These are phyloP conservation scores for Aeminium ludgeri DNA, from an alignment of 495 filamentous ascomycete species.

Conservation along the genomic window DNA sequence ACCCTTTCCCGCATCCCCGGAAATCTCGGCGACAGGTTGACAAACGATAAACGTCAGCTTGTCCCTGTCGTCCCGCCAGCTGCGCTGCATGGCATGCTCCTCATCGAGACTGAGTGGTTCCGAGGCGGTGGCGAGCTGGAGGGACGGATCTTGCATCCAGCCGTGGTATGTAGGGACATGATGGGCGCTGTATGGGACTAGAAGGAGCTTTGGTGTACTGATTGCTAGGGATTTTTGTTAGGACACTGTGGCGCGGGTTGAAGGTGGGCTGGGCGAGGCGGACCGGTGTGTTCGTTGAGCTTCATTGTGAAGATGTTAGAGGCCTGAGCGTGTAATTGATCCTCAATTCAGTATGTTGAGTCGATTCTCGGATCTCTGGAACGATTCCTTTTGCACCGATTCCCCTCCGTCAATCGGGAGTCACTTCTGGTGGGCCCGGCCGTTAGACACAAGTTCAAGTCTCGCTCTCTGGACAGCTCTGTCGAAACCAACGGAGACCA, in stretches of 20 bases:
- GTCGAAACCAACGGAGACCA: too few species aligned
- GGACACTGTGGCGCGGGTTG: background rate
- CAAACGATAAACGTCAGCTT: constrained; percentile 62
- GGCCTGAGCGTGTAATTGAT: too few species aligned
- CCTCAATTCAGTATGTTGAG: too few species aligned
- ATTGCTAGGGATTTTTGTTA: constrained; percentile 35
- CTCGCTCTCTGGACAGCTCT: too few species aligned
- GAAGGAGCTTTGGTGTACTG: constrained; percentile 43
- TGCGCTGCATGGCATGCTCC: constrained; percentile 71
- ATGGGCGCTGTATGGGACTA: constrained; percentile 68
- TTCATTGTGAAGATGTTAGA: background rate
- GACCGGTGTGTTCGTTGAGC: background rate
- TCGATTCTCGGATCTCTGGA: too few species aligned
- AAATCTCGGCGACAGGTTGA: constrained; percentile 11
- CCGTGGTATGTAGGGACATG: constrained; percentile 70
- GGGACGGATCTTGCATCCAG: constrained; percentile 81
- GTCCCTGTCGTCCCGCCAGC: constrained; percentile 60
- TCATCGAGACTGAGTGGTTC: constrained; percentile 59
- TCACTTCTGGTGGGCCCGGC: too few species aligned
- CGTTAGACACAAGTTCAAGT: too few species aligned
- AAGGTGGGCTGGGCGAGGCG: background rate
- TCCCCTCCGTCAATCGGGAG: too few species aligned
- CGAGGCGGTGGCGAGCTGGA: constrained; percentile 70
- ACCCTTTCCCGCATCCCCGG: background rate
- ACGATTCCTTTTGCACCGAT: too few species aligned